phyloP scores from a whole-genome alignment of 768 basidiomycete species.

The Punctularia strigosozonata region DNA sequence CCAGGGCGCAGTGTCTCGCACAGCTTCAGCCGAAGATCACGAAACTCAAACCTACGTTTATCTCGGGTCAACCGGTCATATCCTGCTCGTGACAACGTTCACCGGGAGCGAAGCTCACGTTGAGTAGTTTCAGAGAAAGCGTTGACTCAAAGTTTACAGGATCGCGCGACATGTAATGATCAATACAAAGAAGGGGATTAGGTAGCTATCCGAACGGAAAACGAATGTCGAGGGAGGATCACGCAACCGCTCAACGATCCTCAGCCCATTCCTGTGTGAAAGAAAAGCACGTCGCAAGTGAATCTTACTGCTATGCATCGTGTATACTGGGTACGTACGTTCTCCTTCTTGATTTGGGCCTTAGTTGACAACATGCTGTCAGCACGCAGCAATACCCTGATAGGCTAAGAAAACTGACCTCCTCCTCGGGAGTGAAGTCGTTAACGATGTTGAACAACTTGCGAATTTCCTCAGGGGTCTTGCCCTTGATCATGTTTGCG shows the following conservation, averaged over 20 bases:
- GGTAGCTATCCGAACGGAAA: neutral
- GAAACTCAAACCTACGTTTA: too few species aligned
- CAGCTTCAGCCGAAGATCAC: too few species aligned
- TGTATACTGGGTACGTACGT: slow-evolving; percentile 62
- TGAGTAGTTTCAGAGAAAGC: too few species aligned
- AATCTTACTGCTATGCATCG: slow-evolving; percentile 1
- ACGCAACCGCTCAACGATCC: slow-evolving; percentile 53
- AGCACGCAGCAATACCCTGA: neutral
- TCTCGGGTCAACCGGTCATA: too few species aligned
- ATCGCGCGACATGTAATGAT: too few species aligned
- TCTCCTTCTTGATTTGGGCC: slow-evolving; percentile 99
- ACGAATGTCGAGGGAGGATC: too few species aligned
- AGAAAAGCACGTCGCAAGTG: slow-evolving; percentile 4
- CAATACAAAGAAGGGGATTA: too few species aligned
- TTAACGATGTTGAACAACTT: slow-evolving; percentile 97
- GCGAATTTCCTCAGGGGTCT: slow-evolving; percentile 98
- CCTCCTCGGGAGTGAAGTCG: slow-evolving; percentile 98
- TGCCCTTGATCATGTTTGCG: slow-evolving; percentile 99
- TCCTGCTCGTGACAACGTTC: too few species aligned
- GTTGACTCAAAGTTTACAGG: too few species aligned
- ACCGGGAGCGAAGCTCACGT: too few species aligned
- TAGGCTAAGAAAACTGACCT: slow-evolving; percentile 39
- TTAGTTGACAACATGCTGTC: slow-evolving; percentile 17
- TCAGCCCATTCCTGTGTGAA: slow-evolving; percentile 77
- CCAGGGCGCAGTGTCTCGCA: too few species aligned